These are phyloP conservation scores for Trichomonascaceae sp. DNA, from an alignment of 1,139 yeast genomes.

Conservation along the genomic window DNA sequence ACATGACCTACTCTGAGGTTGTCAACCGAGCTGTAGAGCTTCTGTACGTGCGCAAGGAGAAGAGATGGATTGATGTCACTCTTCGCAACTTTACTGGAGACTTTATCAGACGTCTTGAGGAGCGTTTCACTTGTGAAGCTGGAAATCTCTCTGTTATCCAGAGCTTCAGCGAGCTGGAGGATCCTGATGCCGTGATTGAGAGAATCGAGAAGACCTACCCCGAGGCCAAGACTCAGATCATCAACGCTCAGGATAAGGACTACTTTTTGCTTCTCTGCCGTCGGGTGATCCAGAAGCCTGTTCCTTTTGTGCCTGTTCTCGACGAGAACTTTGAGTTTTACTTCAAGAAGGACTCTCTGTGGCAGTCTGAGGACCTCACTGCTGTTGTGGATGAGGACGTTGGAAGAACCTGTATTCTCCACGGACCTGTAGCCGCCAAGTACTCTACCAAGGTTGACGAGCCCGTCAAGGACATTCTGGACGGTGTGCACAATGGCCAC, in stretches of 20 bases:
- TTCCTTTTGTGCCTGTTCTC: conserved; percentile 91
- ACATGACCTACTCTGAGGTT: conserved; percentile 91
- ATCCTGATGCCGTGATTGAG: conserved; percentile 50
- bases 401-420: conserved; percentile 94
- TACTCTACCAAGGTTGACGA: conserved; percentile 77
- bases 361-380: conserved; percentile 98
- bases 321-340: conserved; percentile 90
- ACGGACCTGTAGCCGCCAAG: conserved; percentile 97
- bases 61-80: conserved; percentile 79
- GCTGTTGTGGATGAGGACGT: conserved; percentile 94
- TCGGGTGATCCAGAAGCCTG: conserved; percentile 87
- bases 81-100: conserved; percentile 81
- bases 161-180: conserved; percentile 51
- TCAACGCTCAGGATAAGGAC: conserved; percentile 93
- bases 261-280: conserved; percentile 76
- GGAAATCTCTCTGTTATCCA: conserved; percentile 54
- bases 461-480: conserved; percentile 85
- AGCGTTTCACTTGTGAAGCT: conserved; percentile 60
- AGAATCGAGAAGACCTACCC: conserved; percentile 57
- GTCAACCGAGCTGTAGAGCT: conserved; percentile 79
- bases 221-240: conserved; percentile 62
- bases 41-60: conserved; percentile 67
- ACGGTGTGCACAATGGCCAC: conserved; percentile 82
- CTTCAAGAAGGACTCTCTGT: conserved; percentile 95
- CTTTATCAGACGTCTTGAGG: conserved; percentile 87